A percentile compares a stretch with the other conserved stretches of the same genome.
These are phyloP conservation scores for Macrophomina tecta DNA, from an alignment of 2,329 filamentous ascomycete genomes.

Conservation along the genomic window DNA sequence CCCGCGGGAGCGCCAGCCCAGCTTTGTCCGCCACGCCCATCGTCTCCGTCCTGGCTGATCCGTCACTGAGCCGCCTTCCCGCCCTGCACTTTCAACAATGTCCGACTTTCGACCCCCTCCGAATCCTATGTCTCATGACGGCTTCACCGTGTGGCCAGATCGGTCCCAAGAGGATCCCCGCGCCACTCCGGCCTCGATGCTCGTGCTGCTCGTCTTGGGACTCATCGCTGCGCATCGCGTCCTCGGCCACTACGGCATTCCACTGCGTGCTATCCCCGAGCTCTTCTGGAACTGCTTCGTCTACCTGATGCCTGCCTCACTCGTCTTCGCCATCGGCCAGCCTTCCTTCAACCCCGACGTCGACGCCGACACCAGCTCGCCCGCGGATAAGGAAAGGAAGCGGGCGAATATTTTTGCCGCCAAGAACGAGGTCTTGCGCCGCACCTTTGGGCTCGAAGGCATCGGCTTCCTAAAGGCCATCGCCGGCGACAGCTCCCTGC, in stretches of 20 bases:
- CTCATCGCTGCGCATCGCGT: constrained; percentile 33
- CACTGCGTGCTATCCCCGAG: constrained; percentile 46
- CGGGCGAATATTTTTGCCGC: constrained; percentile 31
- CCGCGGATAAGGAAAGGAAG: constrained; percentile 31
- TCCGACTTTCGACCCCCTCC: constrained; percentile 19
- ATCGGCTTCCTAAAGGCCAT: constrained; percentile 45
- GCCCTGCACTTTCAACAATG: constrained; percentile 17
- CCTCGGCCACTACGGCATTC: constrained; percentile 37
- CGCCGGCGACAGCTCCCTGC: constrained; percentile 44
- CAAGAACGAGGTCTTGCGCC: constrained; percentile 45
- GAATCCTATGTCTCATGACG: neutral
- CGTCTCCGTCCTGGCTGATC: constrained; percentile 26
- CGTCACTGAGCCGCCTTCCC: neutral
- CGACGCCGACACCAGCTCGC: constrained; percentile 16
- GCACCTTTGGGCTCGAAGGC: constrained; percentile 47
- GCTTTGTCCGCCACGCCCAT: constrained; percentile 13
- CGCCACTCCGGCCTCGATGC: constrained; percentile 8
- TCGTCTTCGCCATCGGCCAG: constrained; percentile 64
- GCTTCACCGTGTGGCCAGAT: constrained; percentile 16
- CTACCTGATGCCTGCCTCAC: constrained; percentile 59
- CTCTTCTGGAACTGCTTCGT: constrained; percentile 68
- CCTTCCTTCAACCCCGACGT: constrained; percentile 10
- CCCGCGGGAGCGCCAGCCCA: constrained; percentile 12
- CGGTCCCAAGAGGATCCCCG: constrained; percentile 6
- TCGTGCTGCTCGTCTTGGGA: constrained; percentile 25